Conservation (phyloP, 371 early-diverging fungal species). For the Apophysomyces ossiformis region DNA sequence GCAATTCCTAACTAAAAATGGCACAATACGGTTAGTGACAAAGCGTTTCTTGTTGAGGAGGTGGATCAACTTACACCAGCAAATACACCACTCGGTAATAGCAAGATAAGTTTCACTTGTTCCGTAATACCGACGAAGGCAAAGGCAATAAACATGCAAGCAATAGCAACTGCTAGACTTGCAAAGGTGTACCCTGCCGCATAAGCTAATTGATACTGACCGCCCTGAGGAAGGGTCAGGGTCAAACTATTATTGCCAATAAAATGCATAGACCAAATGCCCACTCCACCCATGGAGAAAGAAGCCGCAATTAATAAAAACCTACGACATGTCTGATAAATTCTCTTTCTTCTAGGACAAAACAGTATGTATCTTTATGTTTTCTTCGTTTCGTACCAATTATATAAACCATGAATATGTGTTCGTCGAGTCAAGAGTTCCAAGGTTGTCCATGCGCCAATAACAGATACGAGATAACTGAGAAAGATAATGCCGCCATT, state of each 20-base stretch:
- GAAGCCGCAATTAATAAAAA: slow-evolving; percentile 44
- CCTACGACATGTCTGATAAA: slow-evolving; percentile 17
- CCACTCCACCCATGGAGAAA: slow-evolving; percentile 47
- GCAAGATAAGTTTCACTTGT: slow-evolving; percentile 34
- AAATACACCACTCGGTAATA: slow-evolving; percentile 42
- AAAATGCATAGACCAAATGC: slow-evolving; percentile 59
- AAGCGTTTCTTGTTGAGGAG: neutral
- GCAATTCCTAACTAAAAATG: slow-evolving; percentile 42
- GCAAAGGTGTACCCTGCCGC: slow-evolving; percentile 43
- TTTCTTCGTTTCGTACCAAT: slow-evolving; percentile 20
- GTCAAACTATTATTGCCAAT: slow-evolving; percentile 49
- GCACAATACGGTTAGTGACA: neutral
- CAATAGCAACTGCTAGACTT: slow-evolving; percentile 43
- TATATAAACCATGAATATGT: slow-evolving; percentile 25
- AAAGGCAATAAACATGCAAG: slow-evolving; percentile 47
- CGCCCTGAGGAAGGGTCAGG: slow-evolving; percentile 18
- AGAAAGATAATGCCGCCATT: slow-evolving; percentile 33
- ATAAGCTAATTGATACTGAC: slow-evolving; percentile 35
- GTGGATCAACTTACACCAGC: slow-evolving; percentile 41
- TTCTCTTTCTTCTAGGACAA: neutral
- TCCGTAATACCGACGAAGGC: slow-evolving; percentile 49
- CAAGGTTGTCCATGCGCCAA: slow-evolving; percentile 28
- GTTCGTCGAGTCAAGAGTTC: slow-evolving; percentile 28
- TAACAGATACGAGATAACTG: slow-evolving; percentile 25
- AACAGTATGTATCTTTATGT: neutral